Evolutionary conservation across 495 filamentous ascomycete species (phyloP).

Genomic region (Neurospora sp.): DNA sequence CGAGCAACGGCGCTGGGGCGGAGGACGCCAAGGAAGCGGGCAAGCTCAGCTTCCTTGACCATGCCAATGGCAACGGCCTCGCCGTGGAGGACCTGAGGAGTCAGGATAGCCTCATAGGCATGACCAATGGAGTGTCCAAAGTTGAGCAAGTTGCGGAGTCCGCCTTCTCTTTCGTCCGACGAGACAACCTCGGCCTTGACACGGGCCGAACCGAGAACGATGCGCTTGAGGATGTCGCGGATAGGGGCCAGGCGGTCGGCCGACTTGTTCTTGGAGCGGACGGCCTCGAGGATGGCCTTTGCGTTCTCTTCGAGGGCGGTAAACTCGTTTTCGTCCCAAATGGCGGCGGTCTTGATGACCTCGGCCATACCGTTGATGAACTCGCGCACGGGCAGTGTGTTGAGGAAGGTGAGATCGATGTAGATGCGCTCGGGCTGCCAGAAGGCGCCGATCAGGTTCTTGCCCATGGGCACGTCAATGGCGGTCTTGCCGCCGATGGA

Average conservation of each 20-base stretch:
- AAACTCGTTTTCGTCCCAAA: slow-evolving; percentile 87
- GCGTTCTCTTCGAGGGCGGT: slow-evolving; percentile 74
- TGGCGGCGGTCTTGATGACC: slow-evolving; percentile 96
- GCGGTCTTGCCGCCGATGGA: slow-evolving; percentile 98
- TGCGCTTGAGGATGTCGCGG: slow-evolving; percentile 67
- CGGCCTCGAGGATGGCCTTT: slow-evolving; percentile 58
- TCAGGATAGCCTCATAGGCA: slow-evolving; percentile 89
- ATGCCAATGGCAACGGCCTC: slow-evolving; percentile 95
- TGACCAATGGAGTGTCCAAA: slow-evolving; percentile 98
- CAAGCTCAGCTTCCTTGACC: slow-evolving; percentile 93
- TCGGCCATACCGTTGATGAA: slow-evolving; percentile 99
- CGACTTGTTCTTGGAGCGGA: slow-evolving; percentile 44
- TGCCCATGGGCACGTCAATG: slow-evolving; percentile 92
- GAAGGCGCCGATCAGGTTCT: slow-evolving; percentile 93
- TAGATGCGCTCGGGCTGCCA: slow-evolving; percentile 93
- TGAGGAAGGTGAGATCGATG: slow-evolving; percentile 87
- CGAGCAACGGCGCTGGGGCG: slow-evolving; percentile 80
- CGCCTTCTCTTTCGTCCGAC: slow-evolving; percentile 87
- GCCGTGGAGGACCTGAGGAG: slow-evolving; percentile 90
- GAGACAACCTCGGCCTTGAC: slow-evolving; percentile 93
- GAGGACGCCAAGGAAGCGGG: slow-evolving; percentile 81
- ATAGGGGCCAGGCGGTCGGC: slow-evolving; percentile 55
- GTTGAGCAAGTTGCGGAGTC: slow-evolving; percentile 88
- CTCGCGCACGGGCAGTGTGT: slow-evolving; percentile 81
- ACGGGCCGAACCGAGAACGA: slow-evolving; percentile 78